phyloP scores from a whole-genome alignment of 73 alveolate genomes.

The Paramecium bursaria region DNA sequence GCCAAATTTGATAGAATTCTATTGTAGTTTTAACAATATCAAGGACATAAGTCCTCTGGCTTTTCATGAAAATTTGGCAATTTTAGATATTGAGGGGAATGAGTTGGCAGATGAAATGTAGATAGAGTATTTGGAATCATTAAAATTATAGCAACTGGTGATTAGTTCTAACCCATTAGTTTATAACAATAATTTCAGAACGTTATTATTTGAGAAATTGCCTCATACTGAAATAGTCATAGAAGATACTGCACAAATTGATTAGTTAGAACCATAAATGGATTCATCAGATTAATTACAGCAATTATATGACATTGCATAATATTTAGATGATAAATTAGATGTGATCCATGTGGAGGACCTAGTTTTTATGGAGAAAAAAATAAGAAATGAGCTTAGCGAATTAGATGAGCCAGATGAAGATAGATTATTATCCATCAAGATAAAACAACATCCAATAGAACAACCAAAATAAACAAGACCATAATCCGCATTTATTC shows the following conservation, averaged over 20 bases:
- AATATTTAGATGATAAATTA: constrained; percentile 1
- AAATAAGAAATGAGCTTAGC: background rate
- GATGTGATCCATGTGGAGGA: constrained; percentile 38
- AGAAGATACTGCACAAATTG: constrained; percentile 38
- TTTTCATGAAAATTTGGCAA: constrained; percentile 43
- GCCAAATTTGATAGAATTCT: constrained; percentile 18
- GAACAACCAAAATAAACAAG: constrained; percentile 27
- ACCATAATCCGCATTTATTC: constrained; percentile 31
- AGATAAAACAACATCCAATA: constrained; percentile 20
- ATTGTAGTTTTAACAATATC: constrained; percentile 35
- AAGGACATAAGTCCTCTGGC: constrained; percentile 52
- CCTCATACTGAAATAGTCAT: background rate
- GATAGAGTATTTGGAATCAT: constrained; percentile 52
- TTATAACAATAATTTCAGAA: background rate
- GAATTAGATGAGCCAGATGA: constrained; percentile 38
- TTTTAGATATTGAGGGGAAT: constrained; percentile 58
- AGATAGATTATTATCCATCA: background rate
- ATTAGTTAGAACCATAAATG: background rate
- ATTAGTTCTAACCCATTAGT: constrained; percentile 40
- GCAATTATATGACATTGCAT: constrained; percentile 29
- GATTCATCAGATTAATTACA: background rate
- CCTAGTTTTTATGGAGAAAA: background rate
- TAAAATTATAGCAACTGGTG: constrained; percentile 8
- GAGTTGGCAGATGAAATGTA: constrained; percentile 20
- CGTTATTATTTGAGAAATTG: constrained; percentile 13